These are phyloP conservation scores for Sarocladium oryzae DNA, from an alignment of 2,329 filamentous ascomycete genomes.

Conservation along the genomic window DNA sequence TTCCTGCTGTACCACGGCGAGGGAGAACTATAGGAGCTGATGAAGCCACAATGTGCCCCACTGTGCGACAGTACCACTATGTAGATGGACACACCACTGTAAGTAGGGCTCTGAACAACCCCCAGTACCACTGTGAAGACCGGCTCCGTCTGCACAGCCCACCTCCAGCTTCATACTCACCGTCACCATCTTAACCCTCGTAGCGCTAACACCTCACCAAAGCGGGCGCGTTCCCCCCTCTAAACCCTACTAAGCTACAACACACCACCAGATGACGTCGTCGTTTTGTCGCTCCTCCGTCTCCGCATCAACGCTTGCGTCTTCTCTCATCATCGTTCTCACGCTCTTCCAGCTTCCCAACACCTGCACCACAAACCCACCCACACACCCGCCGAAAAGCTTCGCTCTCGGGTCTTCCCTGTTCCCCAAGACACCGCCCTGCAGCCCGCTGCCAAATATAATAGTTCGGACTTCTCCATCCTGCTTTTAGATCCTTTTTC, in stretches of 20 bases:
- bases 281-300: neutral
- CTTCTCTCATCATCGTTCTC: conserved; percentile 6
- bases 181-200: neutral
- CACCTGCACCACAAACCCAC: conserved; percentile 2
- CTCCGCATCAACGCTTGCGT: conserved; percentile 10
- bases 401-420: conserved; percentile 9
- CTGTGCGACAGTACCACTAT: too few species aligned
- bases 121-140: neutral
- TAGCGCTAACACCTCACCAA: neutral
- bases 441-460: conserved; percentile 4
- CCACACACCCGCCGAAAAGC: conserved; percentile 9
- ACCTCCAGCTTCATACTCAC: neutral
- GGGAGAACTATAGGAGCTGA: neutral
- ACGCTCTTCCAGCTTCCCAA: neutral
- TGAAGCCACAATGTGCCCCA: neutral
- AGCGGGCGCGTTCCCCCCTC: neutral
- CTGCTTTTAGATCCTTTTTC: conserved; percentile 1
- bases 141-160: neutral
- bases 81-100: too few species aligned
- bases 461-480: conserved; percentile 4
- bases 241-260: neutral
- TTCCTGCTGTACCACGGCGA: neutral
- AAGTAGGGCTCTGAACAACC: too few species aligned
- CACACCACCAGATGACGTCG: conserved; percentile 9
- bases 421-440: neutral